Conservation (phyloP, 1,139 yeast genomes). For the Kazachstania sp. region DNA sequence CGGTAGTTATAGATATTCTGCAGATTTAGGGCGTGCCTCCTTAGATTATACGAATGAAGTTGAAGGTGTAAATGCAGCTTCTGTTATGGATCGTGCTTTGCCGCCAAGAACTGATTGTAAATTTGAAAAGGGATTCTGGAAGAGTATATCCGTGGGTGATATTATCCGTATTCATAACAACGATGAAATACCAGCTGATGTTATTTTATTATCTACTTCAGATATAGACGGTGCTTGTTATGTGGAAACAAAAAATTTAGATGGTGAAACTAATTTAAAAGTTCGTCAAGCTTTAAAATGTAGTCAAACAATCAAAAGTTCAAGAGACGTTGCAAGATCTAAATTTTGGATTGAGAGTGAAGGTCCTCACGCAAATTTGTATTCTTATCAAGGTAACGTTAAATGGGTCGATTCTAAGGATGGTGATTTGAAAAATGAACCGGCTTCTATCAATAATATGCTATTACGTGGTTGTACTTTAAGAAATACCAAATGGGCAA, state of each 20-base stretch:
- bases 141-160: constrained; percentile 83
- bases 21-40: constrained; percentile 24
- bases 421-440: constrained; percentile 45
- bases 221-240: constrained; percentile 88
- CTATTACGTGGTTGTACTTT: constrained; percentile 85
- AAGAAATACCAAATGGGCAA: constrained; percentile 88
- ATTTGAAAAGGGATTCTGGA: constrained; percentile 76
- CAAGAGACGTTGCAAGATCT: constrained; percentile 64
- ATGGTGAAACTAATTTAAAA: constrained; percentile 93
- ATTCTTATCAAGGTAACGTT: constrained; percentile 65
- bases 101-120: constrained; percentile 29
- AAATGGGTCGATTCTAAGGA: constrained; percentile 39
- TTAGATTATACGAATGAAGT: constrained; percentile 19
- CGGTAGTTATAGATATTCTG: constrained; percentile 27
- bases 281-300: constrained; percentile 66
- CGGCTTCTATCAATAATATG: constrained; percentile 71
- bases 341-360: constrained; percentile 86
- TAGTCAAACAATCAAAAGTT: constrained; percentile 55
- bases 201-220: constrained; percentile 69
- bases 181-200: constrained; percentile 92
- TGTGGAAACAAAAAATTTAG: constrained; percentile 88
- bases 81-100: constrained; percentile 22
- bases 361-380: constrained; percentile 77
- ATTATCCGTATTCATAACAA: constrained; percentile 73
- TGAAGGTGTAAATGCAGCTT: constrained; percentile 14